These are phyloP conservation scores for Didymella keratinophila DNA, from an alignment of 2,329 filamentous ascomycete species.

Conservation along the genomic window DNA sequence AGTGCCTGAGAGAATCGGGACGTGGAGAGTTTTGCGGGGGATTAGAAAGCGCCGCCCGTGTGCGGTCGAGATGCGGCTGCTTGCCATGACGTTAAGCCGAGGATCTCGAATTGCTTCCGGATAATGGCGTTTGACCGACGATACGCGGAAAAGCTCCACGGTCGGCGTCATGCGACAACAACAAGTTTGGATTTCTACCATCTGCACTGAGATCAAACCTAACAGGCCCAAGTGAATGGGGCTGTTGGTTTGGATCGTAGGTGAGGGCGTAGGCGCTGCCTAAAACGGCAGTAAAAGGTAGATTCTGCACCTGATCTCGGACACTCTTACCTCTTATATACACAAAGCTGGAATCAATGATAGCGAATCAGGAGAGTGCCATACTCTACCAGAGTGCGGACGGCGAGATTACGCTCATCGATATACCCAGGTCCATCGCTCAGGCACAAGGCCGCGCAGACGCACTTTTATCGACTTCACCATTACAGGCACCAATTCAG, in stretches of 20 bases:
- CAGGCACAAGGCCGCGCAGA: constrained; percentile 65
- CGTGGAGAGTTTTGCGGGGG: constrained; percentile 17
- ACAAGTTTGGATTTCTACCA: not conserved
- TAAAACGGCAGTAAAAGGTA: not conserved
- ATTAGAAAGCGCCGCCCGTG: constrained; percentile 25
- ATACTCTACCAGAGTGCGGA: constrained; percentile 64
- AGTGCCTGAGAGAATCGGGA: not conserved
- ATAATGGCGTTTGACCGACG: constrained; percentile 19
- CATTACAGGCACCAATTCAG: constrained; percentile 58
- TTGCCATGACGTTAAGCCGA: constrained; percentile 25
- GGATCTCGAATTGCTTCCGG: constrained; percentile 15
- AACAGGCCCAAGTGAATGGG: not conserved
- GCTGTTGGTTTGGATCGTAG: not conserved
- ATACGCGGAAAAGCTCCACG: constrained; percentile 22
- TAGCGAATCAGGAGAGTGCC: constrained; percentile 13
- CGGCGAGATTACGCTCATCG: constrained; percentile 65
- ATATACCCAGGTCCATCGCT: constrained; percentile 75
- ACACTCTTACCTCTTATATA: not conserved
- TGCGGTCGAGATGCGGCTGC: constrained; percentile 21
- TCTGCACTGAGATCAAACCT: not conserved
- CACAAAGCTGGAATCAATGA: not conserved
- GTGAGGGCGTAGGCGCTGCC: constrained; percentile 1
- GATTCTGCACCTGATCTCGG: not conserved
- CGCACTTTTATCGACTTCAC: constrained; percentile 56
- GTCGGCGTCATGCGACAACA: constrained; percentile 11